Percentiles rank a stretch among this genome's conserved stretches.
These are phyloP conservation scores for Suillus subluteus DNA, from an alignment of 768 basidiomycete genomes.

Conservation along the genomic window DNA sequence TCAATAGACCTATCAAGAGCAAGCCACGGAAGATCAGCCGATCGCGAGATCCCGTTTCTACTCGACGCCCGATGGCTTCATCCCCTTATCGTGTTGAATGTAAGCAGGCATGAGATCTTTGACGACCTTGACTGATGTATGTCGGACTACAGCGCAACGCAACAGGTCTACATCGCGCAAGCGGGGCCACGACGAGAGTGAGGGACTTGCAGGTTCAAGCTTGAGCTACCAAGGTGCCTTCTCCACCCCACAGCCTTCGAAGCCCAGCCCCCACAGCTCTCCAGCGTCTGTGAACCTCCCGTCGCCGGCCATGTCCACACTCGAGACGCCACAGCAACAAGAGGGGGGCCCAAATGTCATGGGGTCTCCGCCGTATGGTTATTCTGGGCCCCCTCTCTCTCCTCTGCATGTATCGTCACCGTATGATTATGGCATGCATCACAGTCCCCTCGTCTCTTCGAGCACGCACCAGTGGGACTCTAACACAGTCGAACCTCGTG, in stretches of 20 bases:
- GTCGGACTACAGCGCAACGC: constrained; percentile 51
- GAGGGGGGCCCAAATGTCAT: constrained; percentile 62
- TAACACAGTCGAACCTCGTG: constrained; percentile 40
- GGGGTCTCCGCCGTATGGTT: constrained; percentile 46
- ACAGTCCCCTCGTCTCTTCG: constrained; percentile 31
- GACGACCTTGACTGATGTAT: constrained; percentile 20
- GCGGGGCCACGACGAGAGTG: constrained; percentile 70
- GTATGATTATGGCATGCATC: constrained; percentile 53
- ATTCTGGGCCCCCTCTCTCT: constrained; percentile 50
- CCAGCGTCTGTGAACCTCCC: constrained; percentile 74
- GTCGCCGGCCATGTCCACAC: constrained; percentile 62
- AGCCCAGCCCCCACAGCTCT: constrained; percentile 71
- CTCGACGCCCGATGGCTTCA: constrained; percentile 58
- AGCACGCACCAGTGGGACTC: constrained; percentile 48
- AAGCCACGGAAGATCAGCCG: constrained; percentile 57
- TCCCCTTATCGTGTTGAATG: constrained; percentile 70
- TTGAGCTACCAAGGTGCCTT: constrained; percentile 57
- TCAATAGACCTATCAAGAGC: constrained; percentile 54
- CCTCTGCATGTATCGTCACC: constrained; percentile 57
- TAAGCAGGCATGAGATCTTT: constrained; percentile 31
- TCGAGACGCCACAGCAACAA: constrained; percentile 47
- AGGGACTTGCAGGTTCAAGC: constrained; percentile 47
- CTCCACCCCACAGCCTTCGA: constrained; percentile 53
- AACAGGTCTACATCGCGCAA: constrained; percentile 78
- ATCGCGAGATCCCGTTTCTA: constrained; percentile 59